Conservation (phyloP, 164 flowering plant species). For the Kalanchoe fedtschenkoi region DNA sequence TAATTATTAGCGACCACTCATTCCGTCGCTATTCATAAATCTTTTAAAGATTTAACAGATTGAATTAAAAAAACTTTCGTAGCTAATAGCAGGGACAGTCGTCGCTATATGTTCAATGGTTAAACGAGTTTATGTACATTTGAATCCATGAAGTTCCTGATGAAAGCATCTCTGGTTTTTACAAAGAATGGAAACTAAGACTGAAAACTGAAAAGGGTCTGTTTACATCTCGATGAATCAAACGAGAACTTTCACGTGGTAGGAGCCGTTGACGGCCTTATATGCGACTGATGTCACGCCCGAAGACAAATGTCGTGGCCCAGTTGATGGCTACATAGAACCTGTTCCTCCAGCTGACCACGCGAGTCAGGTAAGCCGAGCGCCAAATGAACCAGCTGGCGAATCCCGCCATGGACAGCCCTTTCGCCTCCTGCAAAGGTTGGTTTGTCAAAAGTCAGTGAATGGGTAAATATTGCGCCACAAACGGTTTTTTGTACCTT, state of each 20-base stretch:
- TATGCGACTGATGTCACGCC: constrained; percentile 91
- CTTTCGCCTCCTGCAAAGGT: constrained; percentile 62
- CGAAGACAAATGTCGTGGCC: constrained; percentile 80
- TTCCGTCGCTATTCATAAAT: no score
- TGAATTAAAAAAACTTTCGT: background rate
- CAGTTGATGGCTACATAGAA: constrained; percentile 89
- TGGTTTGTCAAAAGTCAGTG: background rate
- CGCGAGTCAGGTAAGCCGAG: constrained; percentile 88
- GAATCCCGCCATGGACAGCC: constrained; percentile 71
- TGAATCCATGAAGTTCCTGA: no score
- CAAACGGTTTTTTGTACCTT: constrained; percentile 25
- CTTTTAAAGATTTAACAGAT: background rate
- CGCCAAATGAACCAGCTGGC: constrained; percentile 89
- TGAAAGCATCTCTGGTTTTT: no score
- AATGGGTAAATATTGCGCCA: background rate
- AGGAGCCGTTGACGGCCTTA: no score
- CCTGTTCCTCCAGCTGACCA: constrained; percentile 94
- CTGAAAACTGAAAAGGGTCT: no score
- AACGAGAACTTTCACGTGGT: no score
- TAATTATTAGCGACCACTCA: background rate
- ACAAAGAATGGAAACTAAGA: no score
- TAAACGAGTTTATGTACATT: no score
- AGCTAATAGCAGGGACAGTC: background rate
- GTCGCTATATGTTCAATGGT: no score
- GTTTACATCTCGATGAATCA: no score